A percentile compares a stretch with the other conserved stretches of the same genome.
phyloP scores from a whole-genome alignment of 1,139 yeast species.

The Protomyces gravidus region DNA sequence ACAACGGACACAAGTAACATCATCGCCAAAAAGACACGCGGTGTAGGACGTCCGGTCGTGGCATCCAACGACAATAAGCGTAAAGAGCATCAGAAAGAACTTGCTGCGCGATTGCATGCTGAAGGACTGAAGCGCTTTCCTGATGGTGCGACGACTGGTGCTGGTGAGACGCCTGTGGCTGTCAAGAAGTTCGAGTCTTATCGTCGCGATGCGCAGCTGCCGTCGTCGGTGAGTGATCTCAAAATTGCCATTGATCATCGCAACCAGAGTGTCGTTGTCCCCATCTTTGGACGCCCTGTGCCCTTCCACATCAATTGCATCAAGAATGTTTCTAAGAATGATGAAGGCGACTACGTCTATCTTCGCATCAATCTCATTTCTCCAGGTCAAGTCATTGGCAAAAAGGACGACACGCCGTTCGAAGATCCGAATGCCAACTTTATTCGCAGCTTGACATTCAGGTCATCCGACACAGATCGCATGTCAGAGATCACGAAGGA shows the following conservation, averaged over 20 bases:
- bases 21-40: constrained; percentile 57
- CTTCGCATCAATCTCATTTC: constrained; percentile 86
- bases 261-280: constrained; percentile 81
- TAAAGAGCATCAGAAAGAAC: constrained; percentile 71
- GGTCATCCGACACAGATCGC: constrained; percentile 87
- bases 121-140: constrained; percentile 35
- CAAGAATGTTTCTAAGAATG: constrained; percentile 90
- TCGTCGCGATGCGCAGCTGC: constrained; percentile 87
- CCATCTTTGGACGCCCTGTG: constrained; percentile 93
- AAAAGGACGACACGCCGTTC: constrained; percentile 75
- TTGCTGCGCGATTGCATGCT: constrained; percentile 35
- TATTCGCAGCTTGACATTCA: constrained; percentile 77
- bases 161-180: constrained; percentile 64
- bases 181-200: constrained; percentile 93
- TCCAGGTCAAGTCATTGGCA: constrained; percentile 75
- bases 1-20: constrained; percentile 53
- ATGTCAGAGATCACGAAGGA: constrained; percentile 87
- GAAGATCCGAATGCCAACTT: constrained; percentile 88
- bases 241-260: constrained; percentile 83
- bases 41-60: constrained; percentile 62
- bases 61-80: constrained; percentile 79
- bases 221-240: constrained; percentile 73
- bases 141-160: constrained; percentile 50
- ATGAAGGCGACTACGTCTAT: constrained; percentile 92
- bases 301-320: constrained; percentile 94